These are phyloP conservation scores for Asterochloris sp. DNA, from an alignment of 139 green algal species.

Conservation along the genomic window DNA sequence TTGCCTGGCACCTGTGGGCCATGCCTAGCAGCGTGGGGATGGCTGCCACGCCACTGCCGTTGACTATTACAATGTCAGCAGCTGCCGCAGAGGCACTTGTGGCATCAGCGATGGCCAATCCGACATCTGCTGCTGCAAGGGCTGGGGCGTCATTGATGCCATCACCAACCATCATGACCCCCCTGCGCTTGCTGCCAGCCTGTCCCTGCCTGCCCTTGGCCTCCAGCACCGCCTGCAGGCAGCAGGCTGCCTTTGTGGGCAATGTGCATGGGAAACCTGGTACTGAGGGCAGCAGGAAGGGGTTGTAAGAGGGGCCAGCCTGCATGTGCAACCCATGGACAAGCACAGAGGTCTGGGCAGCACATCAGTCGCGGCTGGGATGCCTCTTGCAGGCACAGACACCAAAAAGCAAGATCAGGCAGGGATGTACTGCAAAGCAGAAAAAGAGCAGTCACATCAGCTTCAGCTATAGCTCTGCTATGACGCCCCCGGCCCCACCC, in stretches of 20 bases:
- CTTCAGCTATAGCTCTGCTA: too few relatives aligned
- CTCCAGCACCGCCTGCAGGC: slow-evolving; percentile 7
- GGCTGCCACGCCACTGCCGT: slow-evolving; percentile 68
- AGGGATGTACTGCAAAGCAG: too few relatives aligned
- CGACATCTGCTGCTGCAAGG: slow-evolving; percentile 67
- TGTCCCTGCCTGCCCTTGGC: not conserved
- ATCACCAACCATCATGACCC: slow-evolving; percentile 46
- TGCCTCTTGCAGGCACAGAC: too few relatives aligned
- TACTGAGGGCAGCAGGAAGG: slow-evolving; percentile 19
- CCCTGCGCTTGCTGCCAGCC: not conserved
- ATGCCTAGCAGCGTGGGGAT: slow-evolving; percentile 72
- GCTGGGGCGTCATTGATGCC: slow-evolving; percentile 78
- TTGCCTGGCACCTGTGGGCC: slow-evolving; percentile 50
- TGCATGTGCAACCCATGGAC: too few relatives aligned
- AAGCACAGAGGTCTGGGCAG: too few relatives aligned
- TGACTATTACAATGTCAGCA: slow-evolving; percentile 77
- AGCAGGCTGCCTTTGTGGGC: not conserved
- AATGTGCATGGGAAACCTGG: not conserved
- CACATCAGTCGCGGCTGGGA: too few relatives aligned
- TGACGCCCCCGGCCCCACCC: too few relatives aligned
- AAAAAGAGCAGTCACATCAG: too few relatives aligned
- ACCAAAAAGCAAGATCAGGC: too few relatives aligned
- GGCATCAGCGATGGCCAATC: slow-evolving; percentile 59
- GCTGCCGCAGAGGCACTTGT: slow-evolving; percentile 66
- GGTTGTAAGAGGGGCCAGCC: not conserved